Evolutionary conservation across 345 rosid species (phyloP), one percentile per base, ranked within the genome.

Genomic region (Hibiscus mutabilis): DNA sequence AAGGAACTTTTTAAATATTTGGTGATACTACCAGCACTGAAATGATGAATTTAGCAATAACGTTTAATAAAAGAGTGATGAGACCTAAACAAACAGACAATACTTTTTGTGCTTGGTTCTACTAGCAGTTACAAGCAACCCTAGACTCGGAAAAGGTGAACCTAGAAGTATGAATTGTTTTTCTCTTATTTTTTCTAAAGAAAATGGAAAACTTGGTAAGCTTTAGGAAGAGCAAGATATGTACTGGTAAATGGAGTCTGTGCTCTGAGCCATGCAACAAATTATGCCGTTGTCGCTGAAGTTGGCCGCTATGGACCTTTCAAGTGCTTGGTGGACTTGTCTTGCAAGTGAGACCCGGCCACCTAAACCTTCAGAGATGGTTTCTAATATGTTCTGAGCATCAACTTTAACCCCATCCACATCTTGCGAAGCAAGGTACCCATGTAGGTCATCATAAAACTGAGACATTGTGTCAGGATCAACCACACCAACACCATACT

Each of bases 401-500:
- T 87, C 91, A 73, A 85, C 88, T 80, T 87, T 85, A 29, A 85
- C 87, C 29, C 87, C 91, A 68, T 83, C 88, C 46, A 85, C 85
- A 40, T 37, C 78, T 67, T 82, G 85, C 16, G 86, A 80, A 70
- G 69, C 84, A 76, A 87, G 85, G 62, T 82, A 87, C 9, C 82
- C 25, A 74, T 83, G 87, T 29, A 83, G 86, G 80, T 85, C 84
- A 70, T 85, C 70, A 72, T 78, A 87, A 75, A 85, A 83, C 75
- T 83, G 76, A 53, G 86, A 85, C 57, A 69, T 78, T 79, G 46
- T 76, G 15, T 75, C 68, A 12, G 88, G 87, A 68, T 85, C 88
- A 65, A 85, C 61, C 35, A 64, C 71, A 10, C 86, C 84, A 42
- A 87, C 47, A n/a, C 87, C 91, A 73, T 82, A 82, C 51, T 79